Evolutionary conservation across 805 yeast species (phyloP).

Genomic region (Priceomyces castillae): DNA sequence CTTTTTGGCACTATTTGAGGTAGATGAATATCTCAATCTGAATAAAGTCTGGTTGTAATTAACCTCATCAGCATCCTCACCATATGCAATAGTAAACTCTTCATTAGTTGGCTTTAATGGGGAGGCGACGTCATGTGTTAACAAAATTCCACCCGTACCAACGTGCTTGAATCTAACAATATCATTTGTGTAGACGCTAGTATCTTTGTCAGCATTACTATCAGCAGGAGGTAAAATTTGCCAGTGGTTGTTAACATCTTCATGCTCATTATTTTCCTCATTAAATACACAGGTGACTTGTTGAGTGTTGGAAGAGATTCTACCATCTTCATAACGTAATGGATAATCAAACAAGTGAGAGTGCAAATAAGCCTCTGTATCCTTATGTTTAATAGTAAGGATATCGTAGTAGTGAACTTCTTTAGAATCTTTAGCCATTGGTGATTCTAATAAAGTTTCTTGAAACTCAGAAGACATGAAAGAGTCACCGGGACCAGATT

Average conservation of each 20-base stretch:
- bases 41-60: conserved; percentile 75
- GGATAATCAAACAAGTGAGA: conserved; percentile 80
- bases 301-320: conserved; percentile 91
- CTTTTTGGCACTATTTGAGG: conserved; percentile 38
- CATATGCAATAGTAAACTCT: conserved; percentile 76
- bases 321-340: conserved; percentile 91
- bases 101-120: conserved; percentile 90
- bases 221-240: conserved; percentile 66
- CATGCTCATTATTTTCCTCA: conserved; percentile 27
- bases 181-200: conserved; percentile 64
- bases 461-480: conserved; percentile 97
- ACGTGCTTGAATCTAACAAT: conserved; percentile 77
- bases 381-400: conserved; percentile 76
- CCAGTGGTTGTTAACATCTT: conserved; percentile 78
- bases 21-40: conserved; percentile 54
- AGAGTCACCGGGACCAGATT: conserved; percentile 93
- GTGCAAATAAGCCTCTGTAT: conserved; percentile 75
- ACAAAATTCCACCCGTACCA: conserved; percentile 71
- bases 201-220: conserved; percentile 38
- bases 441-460: conserved; percentile 84
- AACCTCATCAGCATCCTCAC: conserved; percentile 49
- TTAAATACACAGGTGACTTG: conserved; percentile 75
- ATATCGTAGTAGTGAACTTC: conserved; percentile 73
- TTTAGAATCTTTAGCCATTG: conserved; percentile 66
- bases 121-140: conserved; percentile 95